These are phyloP conservation scores for Mucor lusitanicus DNA, from an alignment of 371 early-diverging fungal genomes.

Conservation along the genomic window DNA sequence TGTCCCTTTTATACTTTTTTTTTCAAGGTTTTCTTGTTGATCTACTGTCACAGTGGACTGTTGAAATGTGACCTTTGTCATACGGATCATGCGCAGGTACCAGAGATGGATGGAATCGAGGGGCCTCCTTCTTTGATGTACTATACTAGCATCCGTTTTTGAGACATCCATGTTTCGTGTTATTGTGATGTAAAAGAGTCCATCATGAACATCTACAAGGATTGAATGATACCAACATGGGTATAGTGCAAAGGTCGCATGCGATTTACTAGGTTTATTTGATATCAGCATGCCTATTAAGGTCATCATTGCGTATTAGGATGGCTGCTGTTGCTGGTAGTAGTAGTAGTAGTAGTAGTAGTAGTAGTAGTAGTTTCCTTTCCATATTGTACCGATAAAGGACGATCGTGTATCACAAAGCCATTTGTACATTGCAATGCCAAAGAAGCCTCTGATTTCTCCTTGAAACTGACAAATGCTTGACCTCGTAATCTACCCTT, in stretches of 20 bases:
- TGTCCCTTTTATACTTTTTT: slow-evolving; percentile 38
- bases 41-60: slow-evolving; percentile 5
- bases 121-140: too few species aligned
- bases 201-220: too few species aligned
- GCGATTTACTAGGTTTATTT: background rate
- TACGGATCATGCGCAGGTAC: background rate
- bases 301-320: background rate
- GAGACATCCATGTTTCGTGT: too few species aligned
- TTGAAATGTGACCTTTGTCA: background rate
- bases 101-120: too few species aligned
- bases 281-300: too few species aligned
- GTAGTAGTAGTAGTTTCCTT: background rate
- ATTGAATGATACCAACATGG: too few species aligned
- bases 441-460: slow-evolving; percentile 15
- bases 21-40: background rate
- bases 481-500: slow-evolving; percentile 41
- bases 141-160: background rate
- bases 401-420: slow-evolving; percentile 32
- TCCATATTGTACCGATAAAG: slow-evolving; percentile 35
- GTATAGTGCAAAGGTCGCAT: too few species aligned
- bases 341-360: too few species aligned
- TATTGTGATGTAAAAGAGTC: too few species aligned
- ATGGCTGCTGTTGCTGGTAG: background rate
- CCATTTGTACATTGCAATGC: slow-evolving; percentile 42
- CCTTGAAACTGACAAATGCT: slow-evolving; percentile 39